Evolutionary conservation across 2,329 filamentous ascomycete species (phyloP).

Genomic region (Fusarium goolgardi): DNA sequence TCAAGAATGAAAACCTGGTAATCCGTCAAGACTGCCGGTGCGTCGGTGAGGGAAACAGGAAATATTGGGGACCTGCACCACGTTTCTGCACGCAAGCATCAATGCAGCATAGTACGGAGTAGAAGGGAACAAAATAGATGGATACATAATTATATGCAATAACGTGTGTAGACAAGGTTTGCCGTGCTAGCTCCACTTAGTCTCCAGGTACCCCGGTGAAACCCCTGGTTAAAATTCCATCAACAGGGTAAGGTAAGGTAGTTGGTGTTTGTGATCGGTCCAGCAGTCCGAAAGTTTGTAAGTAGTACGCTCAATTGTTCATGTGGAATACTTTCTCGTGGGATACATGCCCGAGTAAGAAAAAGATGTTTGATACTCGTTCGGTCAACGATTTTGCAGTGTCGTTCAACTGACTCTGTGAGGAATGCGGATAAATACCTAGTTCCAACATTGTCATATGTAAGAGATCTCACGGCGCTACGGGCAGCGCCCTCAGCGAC

Average conservation of each 20-base stretch:
- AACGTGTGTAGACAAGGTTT: constrained; percentile 16
- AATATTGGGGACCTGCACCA: constrained; percentile 14
- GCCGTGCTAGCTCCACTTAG: constrained; percentile 22
- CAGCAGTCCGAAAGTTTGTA: background rate
- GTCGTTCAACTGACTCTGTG: background rate
- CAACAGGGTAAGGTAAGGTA: background rate
- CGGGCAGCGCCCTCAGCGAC: constrained; percentile 45
- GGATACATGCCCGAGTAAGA: background rate
- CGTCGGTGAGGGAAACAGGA: constrained; percentile 32
- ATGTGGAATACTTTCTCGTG: background rate
- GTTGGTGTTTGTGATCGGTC: background rate
- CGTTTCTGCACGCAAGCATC: constrained; percentile 39
- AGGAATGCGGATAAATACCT: constrained; percentile 35
- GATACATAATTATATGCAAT: constrained; percentile 24
- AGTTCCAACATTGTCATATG: constrained; percentile 26
- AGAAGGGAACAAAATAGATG: constrained; percentile 13
- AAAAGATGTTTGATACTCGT: background rate
- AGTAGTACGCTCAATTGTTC: background rate
- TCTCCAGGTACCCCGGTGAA: constrained; percentile 23
- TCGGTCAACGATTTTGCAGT: background rate
- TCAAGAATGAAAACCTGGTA: constrained; percentile 16
- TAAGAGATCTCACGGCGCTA: constrained; percentile 27
- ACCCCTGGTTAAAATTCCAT: constrained; percentile 16
- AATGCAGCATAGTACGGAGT: constrained; percentile 42
- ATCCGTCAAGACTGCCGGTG: background rate